Conservation (phyloP, 257 asterid genomes). For the Nicotiana sylvestris region DNA sequence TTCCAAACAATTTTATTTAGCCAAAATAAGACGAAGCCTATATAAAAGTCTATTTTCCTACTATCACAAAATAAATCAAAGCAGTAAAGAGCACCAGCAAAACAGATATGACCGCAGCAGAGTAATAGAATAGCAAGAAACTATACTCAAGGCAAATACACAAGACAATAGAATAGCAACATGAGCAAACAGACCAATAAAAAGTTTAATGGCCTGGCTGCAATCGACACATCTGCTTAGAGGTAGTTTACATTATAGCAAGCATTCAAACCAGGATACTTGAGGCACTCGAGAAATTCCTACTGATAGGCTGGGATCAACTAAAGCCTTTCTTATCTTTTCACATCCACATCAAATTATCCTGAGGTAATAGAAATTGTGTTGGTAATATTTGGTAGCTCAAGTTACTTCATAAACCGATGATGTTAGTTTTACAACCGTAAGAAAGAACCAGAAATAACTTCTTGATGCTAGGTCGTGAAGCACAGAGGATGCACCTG, state of each 20-base stretch:
- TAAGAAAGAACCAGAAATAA: background rate
- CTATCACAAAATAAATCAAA: background rate
- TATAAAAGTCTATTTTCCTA: background rate
- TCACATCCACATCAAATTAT: background rate
- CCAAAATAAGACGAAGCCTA: background rate
- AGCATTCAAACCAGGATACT: background rate
- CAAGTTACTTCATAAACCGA: background rate
- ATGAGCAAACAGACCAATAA: background rate
- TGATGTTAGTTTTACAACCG: background rate
- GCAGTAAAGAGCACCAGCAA: background rate
- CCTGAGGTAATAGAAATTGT: background rate
- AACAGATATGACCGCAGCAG: background rate
- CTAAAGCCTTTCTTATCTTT: background rate
- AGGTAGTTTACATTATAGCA: background rate
- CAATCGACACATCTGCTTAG: background rate
- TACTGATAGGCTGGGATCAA: background rate
- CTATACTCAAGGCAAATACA: background rate
- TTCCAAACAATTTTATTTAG: background rate
- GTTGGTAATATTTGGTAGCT: background rate
- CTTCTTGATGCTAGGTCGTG: background rate
- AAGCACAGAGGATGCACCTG: background rate
- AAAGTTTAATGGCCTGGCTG: background rate
- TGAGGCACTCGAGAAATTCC: background rate
- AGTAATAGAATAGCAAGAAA: background rate
- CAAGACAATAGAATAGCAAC: background rate